Conservation (phyloP, 495 filamentous ascomycete genomes). For the Penicillium manginii region DNA sequence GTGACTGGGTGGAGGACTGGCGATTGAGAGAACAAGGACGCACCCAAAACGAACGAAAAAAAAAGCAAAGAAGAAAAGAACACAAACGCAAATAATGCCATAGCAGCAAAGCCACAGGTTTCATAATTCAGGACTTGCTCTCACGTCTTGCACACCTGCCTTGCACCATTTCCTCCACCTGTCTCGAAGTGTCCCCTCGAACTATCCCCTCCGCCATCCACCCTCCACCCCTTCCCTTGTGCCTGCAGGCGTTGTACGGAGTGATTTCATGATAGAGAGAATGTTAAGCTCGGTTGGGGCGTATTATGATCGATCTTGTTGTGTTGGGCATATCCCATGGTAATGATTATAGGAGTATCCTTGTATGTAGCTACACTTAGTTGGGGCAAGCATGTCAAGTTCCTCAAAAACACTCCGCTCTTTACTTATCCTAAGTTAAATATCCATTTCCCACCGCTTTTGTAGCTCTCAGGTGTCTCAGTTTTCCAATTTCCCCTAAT, state of each 20-base stretch:
- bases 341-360: neutral
- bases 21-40: slow-evolving; percentile 8
- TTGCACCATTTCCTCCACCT: too few species aligned
- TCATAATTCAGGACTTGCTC: slow-evolving; percentile 22
- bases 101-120: slow-evolving; percentile 32
- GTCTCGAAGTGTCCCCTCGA: neutral
- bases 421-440: too few species aligned
- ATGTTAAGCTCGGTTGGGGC: slow-evolving; percentile 29
- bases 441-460: too few species aligned
- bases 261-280: slow-evolving; percentile 35
- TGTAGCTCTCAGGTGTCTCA: too few species aligned
- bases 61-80: slow-evolving; percentile 12
- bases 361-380: too few species aligned
- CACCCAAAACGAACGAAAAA: slow-evolving; percentile 16
- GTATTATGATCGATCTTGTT: slow-evolving; percentile 3
- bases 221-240: slow-evolving; percentile 9
- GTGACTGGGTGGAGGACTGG: slow-evolving; percentile 24
- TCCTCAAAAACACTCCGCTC: neutral
- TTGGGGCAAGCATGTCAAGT: slow-evolving; percentile 2
- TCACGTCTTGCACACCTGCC: neutral
- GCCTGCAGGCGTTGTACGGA: slow-evolving; percentile 24
- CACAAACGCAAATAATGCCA: slow-evolving; percentile 29
- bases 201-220: neutral
- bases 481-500: neutral
- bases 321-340: neutral